phyloP scores from a whole-genome alignment of 164 flowering plant species.

The Chimonanthus praecox region DNA sequence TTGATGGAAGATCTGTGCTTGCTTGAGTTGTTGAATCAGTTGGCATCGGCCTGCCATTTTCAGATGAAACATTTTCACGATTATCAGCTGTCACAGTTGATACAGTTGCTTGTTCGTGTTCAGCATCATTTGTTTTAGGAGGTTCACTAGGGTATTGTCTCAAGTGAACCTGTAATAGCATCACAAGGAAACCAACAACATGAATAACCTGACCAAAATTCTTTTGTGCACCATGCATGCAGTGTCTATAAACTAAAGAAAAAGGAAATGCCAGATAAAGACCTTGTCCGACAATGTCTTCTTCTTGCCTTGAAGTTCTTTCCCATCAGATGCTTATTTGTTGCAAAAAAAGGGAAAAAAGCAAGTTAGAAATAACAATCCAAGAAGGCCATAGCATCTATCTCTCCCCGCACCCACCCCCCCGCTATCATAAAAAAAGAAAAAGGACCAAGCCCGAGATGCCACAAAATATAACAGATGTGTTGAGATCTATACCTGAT shows the following conservation, averaged over 20 bases:
- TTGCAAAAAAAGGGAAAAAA: constrained; percentile 9
- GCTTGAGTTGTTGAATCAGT: constrained; percentile 16
- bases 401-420: too few relatives aligned
- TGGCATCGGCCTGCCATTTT: constrained; percentile 20
- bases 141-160: constrained; percentile 32
- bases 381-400: background rate
- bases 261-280: constrained; percentile 1
- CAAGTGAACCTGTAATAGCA: constrained; percentile 40
- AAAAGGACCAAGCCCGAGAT: background rate
- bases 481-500: constrained; percentile 45
- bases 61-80: constrained; percentile 22
- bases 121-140: constrained; percentile 26
- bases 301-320: constrained; percentile 54
- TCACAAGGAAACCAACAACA: background rate
- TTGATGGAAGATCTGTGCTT: constrained; percentile 23
- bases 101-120: constrained; percentile 24
- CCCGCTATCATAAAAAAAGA: background rate
- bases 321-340: constrained; percentile 49
- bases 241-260: background rate
- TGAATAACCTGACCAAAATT: background rate
- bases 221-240: background rate
- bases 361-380: background rate
- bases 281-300: constrained; percentile 52
- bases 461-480: background rate
- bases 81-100: constrained; percentile 30